phyloP scores from a whole-genome alignment of 1,139 yeast genomes.

The Hyphopichia buzzinii region DNA sequence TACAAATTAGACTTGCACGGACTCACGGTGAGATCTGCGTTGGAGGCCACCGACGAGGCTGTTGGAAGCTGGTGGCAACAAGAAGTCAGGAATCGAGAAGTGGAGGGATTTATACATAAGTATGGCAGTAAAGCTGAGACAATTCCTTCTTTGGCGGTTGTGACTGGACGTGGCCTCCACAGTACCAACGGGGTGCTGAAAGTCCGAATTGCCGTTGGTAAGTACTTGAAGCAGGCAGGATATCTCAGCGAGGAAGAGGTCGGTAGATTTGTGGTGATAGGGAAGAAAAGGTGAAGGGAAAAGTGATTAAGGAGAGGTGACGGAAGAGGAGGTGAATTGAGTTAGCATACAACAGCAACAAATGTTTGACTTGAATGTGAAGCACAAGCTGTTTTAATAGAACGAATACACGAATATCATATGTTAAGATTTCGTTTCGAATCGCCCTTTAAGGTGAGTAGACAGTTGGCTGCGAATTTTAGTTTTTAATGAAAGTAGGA shows the following conservation, averaged over 20 bases:
- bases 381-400: too few species aligned
- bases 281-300: too few species aligned
- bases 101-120: conserved; percentile 32
- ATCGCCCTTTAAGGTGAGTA: too few species aligned
- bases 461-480: too few species aligned
- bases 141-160: conserved; percentile 37
- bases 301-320: too few species aligned
- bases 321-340: too few species aligned
- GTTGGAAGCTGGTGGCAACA: conserved; percentile 54
- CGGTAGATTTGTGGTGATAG: conserved; percentile 46
- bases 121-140: conserved; percentile 28
- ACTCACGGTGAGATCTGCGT: conserved; percentile 42
- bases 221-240: conserved; percentile 26
- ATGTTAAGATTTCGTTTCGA: too few species aligned
- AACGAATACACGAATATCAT: too few species aligned
- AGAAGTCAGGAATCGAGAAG: conserved; percentile 41
- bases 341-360: too few species aligned
- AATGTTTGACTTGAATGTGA: too few species aligned
- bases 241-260: conserved; percentile 44
- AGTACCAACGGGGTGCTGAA: conserved; percentile 51
- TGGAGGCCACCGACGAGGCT: conserved; percentile 27
- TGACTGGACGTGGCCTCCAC: conserved; percentile 67
- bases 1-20: conserved; percentile 53
- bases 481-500: too few species aligned
- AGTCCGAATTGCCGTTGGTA: conserved; percentile 38